Conservation (phyloP, 306 rosid genomes). For the Luffa acutangula region DNA sequence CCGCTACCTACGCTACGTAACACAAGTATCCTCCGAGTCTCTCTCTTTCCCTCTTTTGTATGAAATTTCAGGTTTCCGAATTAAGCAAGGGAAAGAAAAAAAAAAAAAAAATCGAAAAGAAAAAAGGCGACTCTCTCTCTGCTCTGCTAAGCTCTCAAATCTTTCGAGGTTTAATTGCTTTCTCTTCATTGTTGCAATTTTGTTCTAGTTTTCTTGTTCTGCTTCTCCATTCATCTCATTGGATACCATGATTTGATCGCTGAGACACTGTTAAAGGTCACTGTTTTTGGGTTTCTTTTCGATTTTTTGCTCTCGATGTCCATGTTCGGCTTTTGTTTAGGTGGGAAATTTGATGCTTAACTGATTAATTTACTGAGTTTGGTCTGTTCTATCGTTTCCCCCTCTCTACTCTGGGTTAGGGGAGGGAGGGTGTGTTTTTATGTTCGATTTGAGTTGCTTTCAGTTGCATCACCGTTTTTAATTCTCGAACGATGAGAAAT, state of each 20-base stretch:
- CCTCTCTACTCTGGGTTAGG: neutral
- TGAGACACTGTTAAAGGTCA: slow-evolving; percentile 14
- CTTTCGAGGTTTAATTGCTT: slow-evolving; percentile 41
- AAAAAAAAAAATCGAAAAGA: neutral
- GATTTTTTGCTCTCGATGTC: slow-evolving; percentile 17
- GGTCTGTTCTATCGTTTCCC: neutral
- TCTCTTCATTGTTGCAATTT: neutral
- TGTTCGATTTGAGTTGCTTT: slow-evolving; percentile 12
- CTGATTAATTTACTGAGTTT: slow-evolving; percentile 9
- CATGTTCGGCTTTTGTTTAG: neutral
- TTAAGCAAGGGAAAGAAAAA: neutral
- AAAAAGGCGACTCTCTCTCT: slow-evolving; percentile 9
- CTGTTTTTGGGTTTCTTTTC: neutral
- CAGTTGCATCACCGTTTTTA: slow-evolving; percentile 13
- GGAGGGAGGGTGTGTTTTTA: neutral
- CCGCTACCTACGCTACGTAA: slow-evolving; percentile 21
- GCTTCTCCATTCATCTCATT: neutral
- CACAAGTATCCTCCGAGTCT: slow-evolving; percentile 8
- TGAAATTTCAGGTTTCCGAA: slow-evolving; percentile 13
- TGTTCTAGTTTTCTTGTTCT: neutral
- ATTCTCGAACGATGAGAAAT: slow-evolving; percentile 1
- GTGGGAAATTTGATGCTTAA: slow-evolving; percentile 10
- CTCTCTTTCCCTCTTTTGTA: slow-evolving; percentile 2
- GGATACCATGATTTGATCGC: slow-evolving; percentile 33
- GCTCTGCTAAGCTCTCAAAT: slow-evolving; percentile 16